Evolutionary conservation across 805 yeast species (phyloP).

Genomic region (Yamadazyma akitaensis): DNA sequence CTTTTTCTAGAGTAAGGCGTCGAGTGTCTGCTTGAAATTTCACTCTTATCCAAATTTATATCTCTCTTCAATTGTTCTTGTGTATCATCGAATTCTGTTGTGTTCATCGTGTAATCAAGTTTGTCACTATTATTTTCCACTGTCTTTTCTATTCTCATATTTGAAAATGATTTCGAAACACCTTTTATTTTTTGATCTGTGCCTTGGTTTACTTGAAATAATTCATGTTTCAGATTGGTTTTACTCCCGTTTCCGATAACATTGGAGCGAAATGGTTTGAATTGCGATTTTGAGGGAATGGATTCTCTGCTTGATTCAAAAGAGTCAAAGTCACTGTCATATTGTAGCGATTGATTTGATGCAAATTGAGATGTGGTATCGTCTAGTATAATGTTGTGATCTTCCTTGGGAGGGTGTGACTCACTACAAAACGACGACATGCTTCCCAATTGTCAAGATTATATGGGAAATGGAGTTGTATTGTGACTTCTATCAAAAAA

Average conservation of each 20-base stretch:
- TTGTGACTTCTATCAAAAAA: neutral
- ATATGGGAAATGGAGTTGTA: too few species aligned
- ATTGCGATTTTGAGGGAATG: conserved; percentile 7
- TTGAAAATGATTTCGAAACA: conserved; percentile 13
- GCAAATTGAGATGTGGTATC: conserved; percentile 5
- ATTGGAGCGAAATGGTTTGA: too few species aligned
- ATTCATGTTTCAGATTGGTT: too few species aligned
- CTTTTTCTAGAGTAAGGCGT: conserved; percentile 7
- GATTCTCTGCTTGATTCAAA: conserved; percentile 14
- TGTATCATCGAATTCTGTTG: conserved; percentile 20
- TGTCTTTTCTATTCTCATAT: conserved; percentile 10
- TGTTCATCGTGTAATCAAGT: conserved; percentile 8
- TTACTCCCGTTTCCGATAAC: too few species aligned
- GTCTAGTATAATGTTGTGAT: conserved; percentile 1
- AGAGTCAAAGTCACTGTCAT: conserved; percentile 3
- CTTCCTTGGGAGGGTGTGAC: neutral
- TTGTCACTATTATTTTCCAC: neutral
- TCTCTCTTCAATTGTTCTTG: conserved; percentile 22
- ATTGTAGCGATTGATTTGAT: neutral
- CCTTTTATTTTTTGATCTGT: conserved; percentile 15
- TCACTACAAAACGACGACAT: neutral
- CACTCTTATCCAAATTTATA: conserved; percentile 14
- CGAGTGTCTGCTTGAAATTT: conserved; percentile 9
- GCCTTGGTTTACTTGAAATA: neutral
- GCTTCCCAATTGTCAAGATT: neutral